These are phyloP conservation scores for Curvularia spicifera DNA, from an alignment of 2,329 filamentous ascomycete genomes.

Conservation along the genomic window DNA sequence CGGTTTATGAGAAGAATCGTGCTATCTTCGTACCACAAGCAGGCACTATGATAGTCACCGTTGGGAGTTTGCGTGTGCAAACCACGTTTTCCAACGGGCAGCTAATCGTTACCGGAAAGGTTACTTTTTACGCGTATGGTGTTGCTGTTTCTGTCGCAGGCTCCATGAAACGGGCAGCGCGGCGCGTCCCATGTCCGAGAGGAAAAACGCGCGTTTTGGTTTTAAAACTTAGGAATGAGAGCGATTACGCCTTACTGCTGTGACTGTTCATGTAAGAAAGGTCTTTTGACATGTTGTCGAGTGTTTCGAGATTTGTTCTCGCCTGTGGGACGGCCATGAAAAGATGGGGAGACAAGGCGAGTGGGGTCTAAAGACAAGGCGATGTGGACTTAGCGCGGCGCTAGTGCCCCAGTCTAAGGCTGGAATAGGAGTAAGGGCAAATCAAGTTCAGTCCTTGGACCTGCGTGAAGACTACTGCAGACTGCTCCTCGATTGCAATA, in stretches of 20 bases:
- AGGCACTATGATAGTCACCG: not conserved
- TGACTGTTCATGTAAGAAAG: slow-evolving; percentile 17
- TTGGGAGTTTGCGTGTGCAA: not conserved
- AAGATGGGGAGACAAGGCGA: slow-evolving; percentile 1
- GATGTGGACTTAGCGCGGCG: slow-evolving; percentile 14
- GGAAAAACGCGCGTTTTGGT: slow-evolving; percentile 26
- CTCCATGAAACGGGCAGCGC: slow-evolving; percentile 16
- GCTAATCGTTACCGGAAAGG: not conserved
- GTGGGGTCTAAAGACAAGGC: slow-evolving; percentile 19
- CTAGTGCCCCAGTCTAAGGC: slow-evolving; percentile 8
- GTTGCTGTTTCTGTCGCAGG: slow-evolving; percentile 19
- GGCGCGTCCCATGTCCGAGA: slow-evolving; percentile 2
- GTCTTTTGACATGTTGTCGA: slow-evolving; percentile 8
- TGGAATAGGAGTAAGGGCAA: not conserved
- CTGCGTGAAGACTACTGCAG: not conserved
- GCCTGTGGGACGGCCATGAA: not conserved
- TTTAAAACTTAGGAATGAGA: slow-evolving; percentile 30
- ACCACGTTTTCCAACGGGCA: not conserved
- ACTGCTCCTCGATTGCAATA: not conserved
- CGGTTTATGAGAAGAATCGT: not conserved
- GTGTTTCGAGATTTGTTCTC: slow-evolving; percentile 11
- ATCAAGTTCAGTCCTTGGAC: not conserved
- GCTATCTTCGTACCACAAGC: not conserved
- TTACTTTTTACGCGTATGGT: slow-evolving; percentile 4
- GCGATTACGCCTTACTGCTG: slow-evolving; percentile 10